phyloP scores from a whole-genome alignment of 164 flowering plant species.

The Vitis rotundifolia region DNA sequence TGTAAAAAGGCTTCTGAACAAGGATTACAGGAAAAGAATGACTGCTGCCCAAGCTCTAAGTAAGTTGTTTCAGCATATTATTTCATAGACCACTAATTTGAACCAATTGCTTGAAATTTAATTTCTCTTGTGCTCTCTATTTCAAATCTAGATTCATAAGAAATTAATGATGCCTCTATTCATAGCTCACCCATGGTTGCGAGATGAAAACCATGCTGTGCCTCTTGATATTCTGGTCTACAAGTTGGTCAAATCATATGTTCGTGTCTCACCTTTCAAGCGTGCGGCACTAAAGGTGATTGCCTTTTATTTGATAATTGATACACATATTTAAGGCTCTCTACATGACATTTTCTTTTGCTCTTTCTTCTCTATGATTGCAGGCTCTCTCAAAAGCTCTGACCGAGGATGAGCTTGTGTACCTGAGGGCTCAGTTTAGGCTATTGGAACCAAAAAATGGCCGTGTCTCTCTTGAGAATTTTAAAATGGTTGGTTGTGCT shows the following conservation, averaged over 20 bases:
- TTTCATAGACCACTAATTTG: background rate
- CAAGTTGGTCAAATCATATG: slow-evolving; percentile 84
- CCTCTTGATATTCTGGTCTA: slow-evolving; percentile 81
- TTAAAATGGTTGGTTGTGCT: slow-evolving; percentile 47
- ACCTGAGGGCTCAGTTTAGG: slow-evolving; percentile 57
- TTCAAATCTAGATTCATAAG: background rate
- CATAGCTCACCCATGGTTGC: slow-evolving; percentile 98
- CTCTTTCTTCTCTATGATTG: slow-evolving; percentile 3
- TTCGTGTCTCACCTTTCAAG: slow-evolving; percentile 81
- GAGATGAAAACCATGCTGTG: slow-evolving; percentile 47
- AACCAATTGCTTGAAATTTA: background rate
- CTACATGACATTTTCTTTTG: background rate
- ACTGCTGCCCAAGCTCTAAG: slow-evolving; percentile 75
- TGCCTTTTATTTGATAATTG: background rate
- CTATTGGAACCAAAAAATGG: slow-evolving; percentile 71
- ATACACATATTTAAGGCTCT: background rate
- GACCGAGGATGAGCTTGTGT: slow-evolving; percentile 57
- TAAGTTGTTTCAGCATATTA: slow-evolving; percentile 24
- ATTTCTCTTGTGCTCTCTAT: background rate
- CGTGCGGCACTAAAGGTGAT: slow-evolving; percentile 89
- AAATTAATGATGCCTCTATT: slow-evolving; percentile 12
- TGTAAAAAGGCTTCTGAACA: slow-evolving; percentile 65
- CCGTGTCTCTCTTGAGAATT: slow-evolving; percentile 50
- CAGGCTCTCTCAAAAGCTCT: slow-evolving; percentile 76
- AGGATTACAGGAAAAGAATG: slow-evolving; percentile 79